phyloP scores from a whole-genome alignment of 169 alveolate species.

The Sarcocystis neurona region DNA sequence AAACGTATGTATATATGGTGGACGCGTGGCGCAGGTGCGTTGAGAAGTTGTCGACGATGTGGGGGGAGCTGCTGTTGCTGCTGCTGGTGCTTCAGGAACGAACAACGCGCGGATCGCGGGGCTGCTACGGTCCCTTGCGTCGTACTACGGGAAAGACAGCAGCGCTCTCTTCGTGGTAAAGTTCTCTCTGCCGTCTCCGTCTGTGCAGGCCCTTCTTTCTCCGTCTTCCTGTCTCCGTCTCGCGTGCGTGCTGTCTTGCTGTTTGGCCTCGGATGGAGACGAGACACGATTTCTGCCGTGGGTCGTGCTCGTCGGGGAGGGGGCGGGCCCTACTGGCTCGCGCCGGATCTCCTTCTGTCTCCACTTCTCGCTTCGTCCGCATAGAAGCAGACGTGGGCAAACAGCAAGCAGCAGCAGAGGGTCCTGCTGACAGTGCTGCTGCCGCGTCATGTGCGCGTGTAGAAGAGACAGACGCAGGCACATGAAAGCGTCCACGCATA shows the following conservation, averaged over 20 bases:
- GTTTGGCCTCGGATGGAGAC: not conserved
- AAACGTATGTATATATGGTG: not conserved
- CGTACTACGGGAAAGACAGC: slow-evolving; percentile 91
- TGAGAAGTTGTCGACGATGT: not conserved
- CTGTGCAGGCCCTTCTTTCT: slow-evolving; percentile 36
- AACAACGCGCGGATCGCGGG: slow-evolving; percentile 96
- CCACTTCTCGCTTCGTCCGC: too few relatives aligned
- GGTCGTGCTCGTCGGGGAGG: too few relatives aligned
- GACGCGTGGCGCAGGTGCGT: not conserved
- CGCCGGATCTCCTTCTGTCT: too few relatives aligned
- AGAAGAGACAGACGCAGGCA: too few relatives aligned
- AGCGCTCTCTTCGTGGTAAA: slow-evolving; percentile 95
- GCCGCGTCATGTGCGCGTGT: too few relatives aligned
- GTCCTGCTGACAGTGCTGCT: too few relatives aligned
- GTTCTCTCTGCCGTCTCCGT: slow-evolving; percentile 73
- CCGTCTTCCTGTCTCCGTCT: not conserved
- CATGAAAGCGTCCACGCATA: too few relatives aligned
- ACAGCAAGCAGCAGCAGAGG: too few relatives aligned
- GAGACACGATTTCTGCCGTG: too few relatives aligned
- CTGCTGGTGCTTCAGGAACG: slow-evolving; percentile 81
- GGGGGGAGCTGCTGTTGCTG: not conserved
- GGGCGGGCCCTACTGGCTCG: too few relatives aligned
- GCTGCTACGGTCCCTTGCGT: slow-evolving; percentile 94
- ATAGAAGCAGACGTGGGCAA: too few relatives aligned
- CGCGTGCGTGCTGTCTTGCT: not conserved